phyloP scores from a whole-genome alignment of 2,329 filamentous ascomycete species.

The Paraphaeosphaeria sporulosa region DNA sequence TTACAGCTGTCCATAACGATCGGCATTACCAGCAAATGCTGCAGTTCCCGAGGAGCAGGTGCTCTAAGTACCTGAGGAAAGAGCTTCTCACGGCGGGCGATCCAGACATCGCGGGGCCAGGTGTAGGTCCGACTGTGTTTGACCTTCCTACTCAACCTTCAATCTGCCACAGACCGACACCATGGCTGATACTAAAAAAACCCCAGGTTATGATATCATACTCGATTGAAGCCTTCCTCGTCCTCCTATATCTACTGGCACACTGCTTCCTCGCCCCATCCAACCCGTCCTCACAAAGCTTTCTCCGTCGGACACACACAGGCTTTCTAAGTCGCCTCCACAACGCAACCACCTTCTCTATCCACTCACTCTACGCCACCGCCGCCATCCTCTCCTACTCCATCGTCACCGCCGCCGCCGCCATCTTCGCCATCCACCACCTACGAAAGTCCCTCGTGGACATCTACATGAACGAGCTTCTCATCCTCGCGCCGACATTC shows the following conservation, averaged over 20 bases:
- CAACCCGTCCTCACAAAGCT: not conserved
- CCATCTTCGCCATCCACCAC: not conserved
- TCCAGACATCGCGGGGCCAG: slow-evolving; percentile 1
- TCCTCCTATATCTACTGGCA: not conserved
- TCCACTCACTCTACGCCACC: not conserved
- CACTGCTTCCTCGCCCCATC: not conserved
- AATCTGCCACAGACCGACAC: not conserved
- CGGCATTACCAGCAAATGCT: not conserved
- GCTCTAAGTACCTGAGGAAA: not conserved
- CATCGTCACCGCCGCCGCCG: slow-evolving; percentile 2
- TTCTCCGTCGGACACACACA: not conserved
- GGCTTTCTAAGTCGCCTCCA: not conserved
- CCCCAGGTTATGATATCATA: not conserved
- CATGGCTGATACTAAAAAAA: not conserved
- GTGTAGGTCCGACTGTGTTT: not conserved
- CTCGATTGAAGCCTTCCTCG: not conserved
- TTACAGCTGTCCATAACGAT: not conserved
- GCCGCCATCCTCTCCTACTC: slow-evolving; percentile 1
- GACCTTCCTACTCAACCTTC: not conserved
- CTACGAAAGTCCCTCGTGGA: not conserved
- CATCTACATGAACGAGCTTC: slow-evolving; percentile 7
- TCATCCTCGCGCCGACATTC: not conserved
- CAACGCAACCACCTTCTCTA: not conserved
- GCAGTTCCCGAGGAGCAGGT: not conserved
- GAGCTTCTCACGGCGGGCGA: not conserved